Evolutionary conservation across 306 rosid genomes (phyloP), one percentile per base, ranked within the genome.

Genomic region (Gleditsia sinensis): DNA sequence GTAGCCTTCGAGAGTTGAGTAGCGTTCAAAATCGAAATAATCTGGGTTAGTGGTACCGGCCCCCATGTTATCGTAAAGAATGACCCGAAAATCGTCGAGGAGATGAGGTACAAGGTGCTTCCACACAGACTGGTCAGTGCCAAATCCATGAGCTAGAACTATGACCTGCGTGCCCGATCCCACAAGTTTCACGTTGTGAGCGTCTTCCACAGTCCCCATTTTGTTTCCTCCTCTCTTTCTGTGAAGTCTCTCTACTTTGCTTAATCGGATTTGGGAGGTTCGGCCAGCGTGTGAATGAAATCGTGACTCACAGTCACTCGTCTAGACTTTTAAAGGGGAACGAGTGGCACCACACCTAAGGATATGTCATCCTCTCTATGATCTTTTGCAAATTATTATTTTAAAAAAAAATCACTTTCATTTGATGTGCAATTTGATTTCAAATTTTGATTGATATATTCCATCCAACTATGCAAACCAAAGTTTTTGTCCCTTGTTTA

Each of bases 41-140:
- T 92, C 98, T 1, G 98, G 96, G 76, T 92, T 90, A 0, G 98
- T 92, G 7, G 96, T 86, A 14, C 94, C 96, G 7, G 92, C 91
- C 3, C 96, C 96, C 91, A 92, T 92, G 60, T 86, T 92, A 56
- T 92, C 98, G 77, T 78, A 92, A 43, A 90, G 45, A 56, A 92
- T 14, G 21, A 92, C 87, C 1, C 72, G 81, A 76, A 80, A 84
- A 65, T 88, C 88, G 11, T 87, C 83, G 13, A 88, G 50, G 9
- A 92, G 74, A 68, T 86, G 88, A 6, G 96, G 96, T 10, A 85
- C 78, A 3, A 88, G 84, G 81, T 92, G 91, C 67, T 88, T 92
- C 96, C 98, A 92, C 9, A 88, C 83, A 0, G 98, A 92, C 23
- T 92, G 98, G 20, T 92, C 98, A 0, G 98, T 90, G 14, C 98